Base-by-base conservation (phyloP, 352 stramenopile genomes). In the Globisporangium rhizosaccharum region DNA sequence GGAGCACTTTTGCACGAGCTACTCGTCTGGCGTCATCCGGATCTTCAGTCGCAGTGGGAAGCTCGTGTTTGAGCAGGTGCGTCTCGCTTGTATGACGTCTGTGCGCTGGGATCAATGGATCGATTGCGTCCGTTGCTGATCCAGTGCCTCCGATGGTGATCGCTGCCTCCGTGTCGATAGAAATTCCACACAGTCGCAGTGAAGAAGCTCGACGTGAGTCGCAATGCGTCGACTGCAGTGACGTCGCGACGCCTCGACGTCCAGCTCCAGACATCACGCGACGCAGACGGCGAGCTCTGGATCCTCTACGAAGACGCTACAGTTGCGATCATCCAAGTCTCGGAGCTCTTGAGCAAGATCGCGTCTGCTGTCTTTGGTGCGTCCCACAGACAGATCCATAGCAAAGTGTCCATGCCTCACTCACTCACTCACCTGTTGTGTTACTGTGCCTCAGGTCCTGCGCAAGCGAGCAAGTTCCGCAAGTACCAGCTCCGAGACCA, bases 401-500 rank as follows among this genome's bases (percentile, higher is more conserved):
- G 12, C 11, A 28, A 2, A n/a, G 53, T 54, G 39, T 42, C 20
- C 12, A 12, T 2, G 10, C 7, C 33, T 39, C 11, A 12, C 33
- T 5, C 33, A 14, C 33, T 10, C 33, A 39, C 33, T 12, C 8
- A n/a, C 42, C 0, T 11, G 5, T 15, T 47, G 25, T 18, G n/a
- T 25, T 39, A 11, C 17, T 10, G 23, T 23, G 10, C 2, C 20
- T 18, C 51, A 82, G 73, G 77, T 6, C 76, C 79, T 15, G 77
- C 79, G 0, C 81, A 92, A 58, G 83, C 71, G 18, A 85, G 70
- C 62, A 91, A 90, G 60, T 90, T 92, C 42, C 73, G 83, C 52
- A 94, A 94, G 59, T 94, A 92, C 45, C 72, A 63, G 28, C 65
- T 92, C 5, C 78, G 77, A n/a, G 77, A 90, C 30, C 85, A 92